Conservation (phyloP, 768 basidiomycete genomes). For the Leccinum olivaceopallidum region DNA sequence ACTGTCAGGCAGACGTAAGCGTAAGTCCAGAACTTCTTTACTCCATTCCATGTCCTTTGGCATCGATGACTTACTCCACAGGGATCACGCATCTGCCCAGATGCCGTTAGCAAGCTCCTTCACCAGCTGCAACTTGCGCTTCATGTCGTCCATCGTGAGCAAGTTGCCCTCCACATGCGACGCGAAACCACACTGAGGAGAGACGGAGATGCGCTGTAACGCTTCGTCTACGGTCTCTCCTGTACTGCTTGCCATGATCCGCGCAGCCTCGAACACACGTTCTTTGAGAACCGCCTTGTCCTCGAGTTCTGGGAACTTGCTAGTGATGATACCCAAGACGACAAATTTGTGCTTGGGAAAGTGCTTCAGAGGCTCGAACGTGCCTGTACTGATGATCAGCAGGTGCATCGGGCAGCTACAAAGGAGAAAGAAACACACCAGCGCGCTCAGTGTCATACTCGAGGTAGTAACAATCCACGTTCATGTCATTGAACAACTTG, state of each 20-base stretch:
- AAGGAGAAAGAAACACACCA: slow-evolving; percentile 25
- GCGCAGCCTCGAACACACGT: neutral
- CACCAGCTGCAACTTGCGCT: neutral
- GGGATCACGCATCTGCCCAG: neutral
- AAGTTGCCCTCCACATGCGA: neutral
- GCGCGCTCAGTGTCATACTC: slow-evolving; percentile 51
- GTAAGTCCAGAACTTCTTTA: neutral
- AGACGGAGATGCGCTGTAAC: neutral
- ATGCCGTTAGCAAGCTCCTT: neutral
- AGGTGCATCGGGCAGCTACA: neutral
- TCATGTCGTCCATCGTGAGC: neutral
- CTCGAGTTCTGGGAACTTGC: slow-evolving; percentile 45
- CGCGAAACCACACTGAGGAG: neutral
- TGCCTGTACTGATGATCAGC: slow-evolving; percentile 11
- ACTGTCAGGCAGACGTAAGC: neutral
- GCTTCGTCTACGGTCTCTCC: neutral
- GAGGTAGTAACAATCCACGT: slow-evolving; percentile 46
- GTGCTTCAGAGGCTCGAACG: slow-evolving; percentile 35
- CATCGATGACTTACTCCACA: neutral
- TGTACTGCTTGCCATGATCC: neutral
- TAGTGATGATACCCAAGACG: slow-evolving; percentile 45
- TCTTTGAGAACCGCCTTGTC: slow-evolving; percentile 24
- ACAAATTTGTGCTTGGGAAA: slow-evolving; percentile 39
- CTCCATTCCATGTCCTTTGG: neutral
- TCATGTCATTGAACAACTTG: slow-evolving; percentile 45